Conservation (phyloP, 768 basidiomycete species). For the Boletus reticulatus region DNA sequence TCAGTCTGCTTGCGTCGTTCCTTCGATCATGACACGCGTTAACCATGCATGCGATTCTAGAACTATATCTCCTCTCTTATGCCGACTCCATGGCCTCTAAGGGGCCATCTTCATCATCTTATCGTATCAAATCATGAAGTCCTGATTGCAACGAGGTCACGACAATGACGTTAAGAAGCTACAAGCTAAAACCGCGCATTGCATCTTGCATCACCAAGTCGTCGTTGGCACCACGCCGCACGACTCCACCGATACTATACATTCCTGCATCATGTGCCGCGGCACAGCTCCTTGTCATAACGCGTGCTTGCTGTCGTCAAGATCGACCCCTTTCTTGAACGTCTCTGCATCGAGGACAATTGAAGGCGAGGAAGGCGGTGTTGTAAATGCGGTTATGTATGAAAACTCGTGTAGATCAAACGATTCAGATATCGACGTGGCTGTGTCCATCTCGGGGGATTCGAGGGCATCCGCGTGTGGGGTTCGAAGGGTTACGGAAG, state of each 20-base stretch:
- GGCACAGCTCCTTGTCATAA: conserved; percentile 7
- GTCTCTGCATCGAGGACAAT: conserved; percentile 6
- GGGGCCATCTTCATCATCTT: conserved; percentile 14
- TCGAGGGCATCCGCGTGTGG: conserved; percentile 1
- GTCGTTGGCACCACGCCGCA: conserved; percentile 1
- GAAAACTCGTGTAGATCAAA: conserved; percentile 32
- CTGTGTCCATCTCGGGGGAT: conserved; percentile 12
- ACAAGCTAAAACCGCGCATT: conserved; percentile 10
- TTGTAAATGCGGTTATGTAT: conserved; percentile 30
- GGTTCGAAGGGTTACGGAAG: conserved; percentile 8
- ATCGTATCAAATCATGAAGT: conserved; percentile 26
- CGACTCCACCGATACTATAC: conserved; percentile 10
- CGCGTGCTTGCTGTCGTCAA: conserved; percentile 10
- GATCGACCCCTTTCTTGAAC: conserved; percentile 6
- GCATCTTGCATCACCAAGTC: not conserved
- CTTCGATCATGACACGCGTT: conserved; percentile 17
- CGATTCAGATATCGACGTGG: conserved; percentile 10
- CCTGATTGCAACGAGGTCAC: conserved; percentile 6
- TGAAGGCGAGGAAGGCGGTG: conserved; percentile 29
- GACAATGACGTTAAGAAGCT: conserved; percentile 13
- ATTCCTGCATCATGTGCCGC: conserved; percentile 1
- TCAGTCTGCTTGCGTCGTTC: not conserved
- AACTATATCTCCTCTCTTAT: not conserved
- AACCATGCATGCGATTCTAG: conserved; percentile 17
- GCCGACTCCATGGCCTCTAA: not conserved